phyloP scores from a whole-genome alignment of 2,329 filamentous ascomycete genomes.

The Cryphonectria nitschkei region DNA sequence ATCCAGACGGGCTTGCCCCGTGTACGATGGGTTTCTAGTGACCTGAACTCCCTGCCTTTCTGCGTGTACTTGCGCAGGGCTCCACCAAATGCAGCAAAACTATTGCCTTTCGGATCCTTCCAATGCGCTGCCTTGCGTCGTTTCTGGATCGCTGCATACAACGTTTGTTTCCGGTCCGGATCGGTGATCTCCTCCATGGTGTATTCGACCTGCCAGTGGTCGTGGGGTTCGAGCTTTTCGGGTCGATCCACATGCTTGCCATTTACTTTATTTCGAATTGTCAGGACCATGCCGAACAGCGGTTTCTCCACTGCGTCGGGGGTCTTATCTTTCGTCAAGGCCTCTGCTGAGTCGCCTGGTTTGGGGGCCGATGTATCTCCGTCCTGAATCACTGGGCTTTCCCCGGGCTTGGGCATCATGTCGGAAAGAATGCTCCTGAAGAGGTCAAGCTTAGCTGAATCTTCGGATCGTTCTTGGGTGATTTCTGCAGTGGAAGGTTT shows the following conservation, averaged over 20 bases:
- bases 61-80: slow-evolving; percentile 47
- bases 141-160: slow-evolving; percentile 61
- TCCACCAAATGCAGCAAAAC: slow-evolving; percentile 44
- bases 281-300: slow-evolving; percentile 72
- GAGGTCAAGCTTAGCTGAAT: slow-evolving; percentile 46
- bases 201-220: slow-evolving; percentile 79
- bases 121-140: slow-evolving; percentile 53
- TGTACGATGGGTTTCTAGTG: slow-evolving; percentile 56
- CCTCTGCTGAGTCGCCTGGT: background rate
- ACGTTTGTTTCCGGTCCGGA: slow-evolving; percentile 44
- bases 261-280: slow-evolving; percentile 74
- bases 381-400: slow-evolving; percentile 5
- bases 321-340: background rate
- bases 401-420: slow-evolving; percentile 47
- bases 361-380: background rate
- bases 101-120: slow-evolving; percentile 42
- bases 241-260: slow-evolving; percentile 66
- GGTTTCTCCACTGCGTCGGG: slow-evolving; percentile 23
- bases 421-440: slow-evolving; percentile 57
- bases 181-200: slow-evolving; percentile 65
- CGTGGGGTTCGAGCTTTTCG: slow-evolving; percentile 41
- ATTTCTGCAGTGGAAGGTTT: slow-evolving; percentile 28
- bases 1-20: slow-evolving; percentile 50
- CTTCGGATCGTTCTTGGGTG: slow-evolving; percentile 35
- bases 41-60: slow-evolving; percentile 63